These are phyloP conservation scores for Yamadazyma membranifaciens DNA, from an alignment of 1,139 yeast species.

Conservation along the genomic window DNA sequence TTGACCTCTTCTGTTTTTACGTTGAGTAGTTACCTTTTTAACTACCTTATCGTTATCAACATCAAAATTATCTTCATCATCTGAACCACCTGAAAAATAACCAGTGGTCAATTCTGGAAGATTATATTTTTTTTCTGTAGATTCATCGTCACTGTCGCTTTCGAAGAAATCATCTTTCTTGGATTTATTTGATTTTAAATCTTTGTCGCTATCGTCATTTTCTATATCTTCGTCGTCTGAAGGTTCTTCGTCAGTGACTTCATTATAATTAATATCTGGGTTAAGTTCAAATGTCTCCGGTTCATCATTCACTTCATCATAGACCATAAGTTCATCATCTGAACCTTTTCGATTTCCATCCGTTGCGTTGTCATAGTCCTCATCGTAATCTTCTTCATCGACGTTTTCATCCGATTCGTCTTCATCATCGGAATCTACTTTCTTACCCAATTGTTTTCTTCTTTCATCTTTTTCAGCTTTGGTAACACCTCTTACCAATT, in stretches of 20 bases:
- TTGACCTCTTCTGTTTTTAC: slow-evolving; percentile 94
- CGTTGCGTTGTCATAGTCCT: slow-evolving; percentile 17
- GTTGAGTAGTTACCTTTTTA: slow-evolving; percentile 46
- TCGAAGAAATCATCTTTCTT: slow-evolving; percentile 44
- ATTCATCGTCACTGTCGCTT: slow-evolving; percentile 13
- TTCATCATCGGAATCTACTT: slow-evolving; percentile 15
- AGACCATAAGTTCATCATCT: slow-evolving; percentile 38
- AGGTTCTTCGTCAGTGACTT: slow-evolving; percentile 63
- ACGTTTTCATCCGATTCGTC: slow-evolving; percentile 21
- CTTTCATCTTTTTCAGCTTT: slow-evolving; percentile 39
- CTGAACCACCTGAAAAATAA: slow-evolving; percentile 76
- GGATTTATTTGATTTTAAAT: slow-evolving; percentile 12
- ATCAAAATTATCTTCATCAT: slow-evolving; percentile 50
- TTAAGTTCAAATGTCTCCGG: slow-evolving; percentile 32
- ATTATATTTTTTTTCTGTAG: slow-evolving; percentile 21
- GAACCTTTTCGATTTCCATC: slow-evolving; percentile 9
- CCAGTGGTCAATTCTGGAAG: slow-evolving; percentile 78
- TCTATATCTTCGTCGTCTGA: slow-evolving; percentile 21
- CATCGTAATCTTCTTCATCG: slow-evolving; percentile 15
- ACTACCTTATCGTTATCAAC: slow-evolving; percentile 61
- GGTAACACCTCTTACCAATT: slow-evolving; percentile 57
- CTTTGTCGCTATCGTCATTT: slow-evolving; percentile 27
- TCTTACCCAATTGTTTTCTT: slow-evolving; percentile 25
- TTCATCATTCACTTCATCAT: slow-evolving; percentile 58
- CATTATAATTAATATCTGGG: slow-evolving; percentile 53